Base-by-base conservation (phyloP, 2,329 filamentous ascomycete species). In the Cyphellophora attinorum region DNA sequence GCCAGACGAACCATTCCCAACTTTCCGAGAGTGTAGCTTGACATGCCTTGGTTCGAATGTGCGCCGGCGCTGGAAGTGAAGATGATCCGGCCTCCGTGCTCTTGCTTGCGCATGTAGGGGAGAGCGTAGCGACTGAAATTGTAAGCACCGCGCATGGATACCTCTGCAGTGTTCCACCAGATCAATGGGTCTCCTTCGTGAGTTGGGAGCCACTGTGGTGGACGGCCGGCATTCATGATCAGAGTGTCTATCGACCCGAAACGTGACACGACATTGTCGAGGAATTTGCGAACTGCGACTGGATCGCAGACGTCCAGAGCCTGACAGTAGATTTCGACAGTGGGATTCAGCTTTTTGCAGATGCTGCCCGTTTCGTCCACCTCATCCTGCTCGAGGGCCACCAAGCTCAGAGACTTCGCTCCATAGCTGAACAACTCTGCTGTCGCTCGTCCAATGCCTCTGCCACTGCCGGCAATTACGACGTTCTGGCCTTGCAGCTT, bases 361-460 rank as follows among this genome's bases (percentile, higher is more conserved):
- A 45, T 19, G 15, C 21, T 36, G 11, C 30, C 42, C 2, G 42
- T 45, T 19, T 45, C 42, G 11, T 42, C 39, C 4, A 45, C 39
- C 19, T 45, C 42, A 12, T 36, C 28, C 12, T 31, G 31, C 30
- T 45, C 42, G 11, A 45, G 27, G 5, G 42, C 42, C 34, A 42
- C 37, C 29, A 45, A 15, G 16, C 39, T 42, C 13, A 45, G 31
- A 19, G 42, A 42, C 0, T 63, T 59, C 16, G 64, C 66, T 4
- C 72, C 71, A 43, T 56, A 56, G n/a, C 72, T 73, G 45, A 67
- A 79, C 11, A 69, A 65, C 13, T 70, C 48, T 1, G 72, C 72
- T 3, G 66, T 70, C 11, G 65, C 62, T 5, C 58, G 59, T 4
- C 75, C 74, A 19, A 76, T 64, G 3, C 72, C 72, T 25, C 65